phyloP scores from a whole-genome alignment of 306 rosid species.

The Trifolium repens region DNA sequence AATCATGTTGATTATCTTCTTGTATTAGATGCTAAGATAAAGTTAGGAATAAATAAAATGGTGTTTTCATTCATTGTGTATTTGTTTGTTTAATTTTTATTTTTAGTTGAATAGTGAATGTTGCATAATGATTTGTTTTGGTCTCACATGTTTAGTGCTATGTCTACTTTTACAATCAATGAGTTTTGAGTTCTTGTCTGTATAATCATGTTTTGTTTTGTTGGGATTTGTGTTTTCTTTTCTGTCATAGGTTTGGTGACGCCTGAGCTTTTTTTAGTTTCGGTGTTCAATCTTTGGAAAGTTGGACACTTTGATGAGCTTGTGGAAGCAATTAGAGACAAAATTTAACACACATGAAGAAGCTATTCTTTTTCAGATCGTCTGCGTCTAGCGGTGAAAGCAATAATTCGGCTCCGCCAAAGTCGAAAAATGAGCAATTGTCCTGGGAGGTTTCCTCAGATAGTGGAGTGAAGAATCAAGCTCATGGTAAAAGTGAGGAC shows the following conservation, averaged over 20 bases:
- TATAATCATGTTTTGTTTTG: slow-evolving; percentile 19
- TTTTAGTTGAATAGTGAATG: slow-evolving; percentile 28
- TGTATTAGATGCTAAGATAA: background rate
- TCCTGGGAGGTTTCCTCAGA: slow-evolving; percentile 63
- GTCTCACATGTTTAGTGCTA: slow-evolving; percentile 41
- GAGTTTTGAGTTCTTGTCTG: slow-evolving; percentile 24
- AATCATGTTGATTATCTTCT: slow-evolving; percentile 32
- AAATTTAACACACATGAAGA: slow-evolving; percentile 69
- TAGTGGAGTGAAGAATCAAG: slow-evolving; percentile 49
- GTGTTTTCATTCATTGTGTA: slow-evolving; percentile 12
- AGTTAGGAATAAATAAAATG: slow-evolving; percentile 41
- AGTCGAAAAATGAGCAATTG: slow-evolving; percentile 53
- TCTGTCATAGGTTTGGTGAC: slow-evolving; percentile 44
- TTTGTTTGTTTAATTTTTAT: slow-evolving; percentile 17
- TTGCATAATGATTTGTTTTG: slow-evolving; percentile 29
- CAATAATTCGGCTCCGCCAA: slow-evolving; percentile 53
- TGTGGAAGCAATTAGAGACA: slow-evolving; percentile 34
- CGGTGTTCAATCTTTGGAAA: slow-evolving; percentile 32
- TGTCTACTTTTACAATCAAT: background rate
- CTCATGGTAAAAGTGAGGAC: slow-evolving; percentile 44
- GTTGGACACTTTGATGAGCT: slow-evolving; percentile 46
- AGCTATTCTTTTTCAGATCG: slow-evolving; percentile 80
- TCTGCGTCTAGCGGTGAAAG: slow-evolving; percentile 67
- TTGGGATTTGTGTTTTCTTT: slow-evolving; percentile 26
- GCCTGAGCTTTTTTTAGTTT: slow-evolving; percentile 38